A percentile compares a stretch with the other conserved stretches of the same genome.
Conservation (phyloP, 2,329 filamentous ascomycete genomes). For the Botrytis elliptica region DNA sequence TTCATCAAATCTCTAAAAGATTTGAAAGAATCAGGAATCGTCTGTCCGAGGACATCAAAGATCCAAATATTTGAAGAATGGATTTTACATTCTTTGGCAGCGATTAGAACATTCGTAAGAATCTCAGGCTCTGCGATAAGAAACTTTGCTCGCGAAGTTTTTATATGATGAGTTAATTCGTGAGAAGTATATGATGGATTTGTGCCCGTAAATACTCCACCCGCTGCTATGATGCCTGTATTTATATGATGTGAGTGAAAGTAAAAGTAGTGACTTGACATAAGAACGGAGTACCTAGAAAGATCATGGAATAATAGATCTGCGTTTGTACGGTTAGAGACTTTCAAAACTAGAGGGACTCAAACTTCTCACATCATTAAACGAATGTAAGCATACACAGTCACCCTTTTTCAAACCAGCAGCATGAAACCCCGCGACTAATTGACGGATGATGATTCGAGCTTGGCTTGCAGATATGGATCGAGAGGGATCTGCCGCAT, state of each 20-base stretch:
- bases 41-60: slow-evolving; percentile 30
- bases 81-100: slow-evolving; percentile 35
- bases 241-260: slow-evolving; percentile 16
- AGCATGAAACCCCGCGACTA: slow-evolving; percentile 35
- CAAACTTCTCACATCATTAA: slow-evolving; percentile 34
- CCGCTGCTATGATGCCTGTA: slow-evolving; percentile 35
- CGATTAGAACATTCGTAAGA: slow-evolving; percentile 26
- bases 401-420: slow-evolving; percentile 34
- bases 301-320: slow-evolving; percentile 33
- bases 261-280: not conserved
- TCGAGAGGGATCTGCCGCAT: slow-evolving; percentile 30
- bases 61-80: slow-evolving; percentile 34
- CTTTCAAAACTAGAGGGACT: not conserved
- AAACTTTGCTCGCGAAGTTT: slow-evolving; percentile 32
- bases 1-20: slow-evolving; percentile 30
- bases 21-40: slow-evolving; percentile 28
- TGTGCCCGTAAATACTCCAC: slow-evolving; percentile 33
- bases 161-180: slow-evolving; percentile 36
- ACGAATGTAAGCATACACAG: slow-evolving; percentile 37
- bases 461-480: slow-evolving; percentile 35
- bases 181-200: slow-evolving; percentile 36
- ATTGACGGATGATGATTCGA: slow-evolving; percentile 30
- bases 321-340: slow-evolving; percentile 6
- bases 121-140: slow-evolving; percentile 34
- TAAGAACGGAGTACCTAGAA: slow-evolving; percentile 25